Conservation (phyloP, 2,329 filamentous ascomycete species). For the Emmonsiellopsis sp. region DNA sequence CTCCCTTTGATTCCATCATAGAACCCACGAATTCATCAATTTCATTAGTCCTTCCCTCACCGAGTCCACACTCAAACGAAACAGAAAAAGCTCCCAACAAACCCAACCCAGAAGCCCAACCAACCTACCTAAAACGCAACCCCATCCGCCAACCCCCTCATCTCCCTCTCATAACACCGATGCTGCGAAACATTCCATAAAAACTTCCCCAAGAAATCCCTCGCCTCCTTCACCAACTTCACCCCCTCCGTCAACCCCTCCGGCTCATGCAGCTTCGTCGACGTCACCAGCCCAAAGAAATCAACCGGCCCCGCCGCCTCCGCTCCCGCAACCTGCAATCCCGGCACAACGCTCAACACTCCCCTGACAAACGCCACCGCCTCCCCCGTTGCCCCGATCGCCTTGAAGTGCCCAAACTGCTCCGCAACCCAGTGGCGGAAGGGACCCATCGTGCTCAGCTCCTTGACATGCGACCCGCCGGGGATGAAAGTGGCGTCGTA, state of each 20-base stretch:
- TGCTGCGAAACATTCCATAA: constrained; percentile 62
- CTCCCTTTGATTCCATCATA: too few species aligned
- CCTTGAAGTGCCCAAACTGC: constrained; percentile 72
- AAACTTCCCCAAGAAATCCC: constrained; percentile 63
- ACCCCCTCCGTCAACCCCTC: constrained; percentile 54
- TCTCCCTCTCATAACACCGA: constrained; percentile 63
- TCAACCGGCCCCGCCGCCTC: constrained; percentile 47
- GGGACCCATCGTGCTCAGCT: constrained; percentile 60
- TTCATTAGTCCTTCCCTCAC: too few species aligned
- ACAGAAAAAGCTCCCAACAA: not conserved
- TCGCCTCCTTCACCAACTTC: constrained; percentile 57
- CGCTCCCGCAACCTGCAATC: constrained; percentile 42
- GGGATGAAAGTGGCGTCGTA: constrained; percentile 73
- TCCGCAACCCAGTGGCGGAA: constrained; percentile 70
- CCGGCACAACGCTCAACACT: constrained; percentile 35
- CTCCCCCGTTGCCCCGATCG: constrained; percentile 67
- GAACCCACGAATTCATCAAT: too few species aligned
- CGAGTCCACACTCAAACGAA: too few species aligned
- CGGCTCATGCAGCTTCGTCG: constrained; percentile 42
- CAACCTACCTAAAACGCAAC: constrained; percentile 54
- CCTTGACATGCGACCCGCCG: constrained; percentile 47
- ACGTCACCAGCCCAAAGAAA: constrained; percentile 70
- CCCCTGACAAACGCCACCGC: constrained; percentile 55
- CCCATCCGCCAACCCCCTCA: constrained; percentile 57
- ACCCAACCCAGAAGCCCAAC: not conserved